Base-by-base conservation (phyloP, 768 basidiomycete genomes). In the Jaapia argillacea region DNA sequence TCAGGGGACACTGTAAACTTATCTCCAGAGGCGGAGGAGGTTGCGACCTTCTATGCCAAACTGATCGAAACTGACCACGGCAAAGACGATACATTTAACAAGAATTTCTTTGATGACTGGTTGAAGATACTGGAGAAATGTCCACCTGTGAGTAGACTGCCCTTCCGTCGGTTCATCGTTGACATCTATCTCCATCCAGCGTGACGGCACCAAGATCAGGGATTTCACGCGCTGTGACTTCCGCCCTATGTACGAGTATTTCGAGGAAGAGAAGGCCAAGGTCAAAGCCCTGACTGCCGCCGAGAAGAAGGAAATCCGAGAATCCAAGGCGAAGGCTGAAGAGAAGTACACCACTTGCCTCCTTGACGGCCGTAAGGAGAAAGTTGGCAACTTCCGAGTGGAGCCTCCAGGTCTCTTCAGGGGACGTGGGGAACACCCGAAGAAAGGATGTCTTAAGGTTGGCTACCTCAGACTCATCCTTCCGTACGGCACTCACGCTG, bases 331-430 rank as follows among this genome's bases (percentile, higher is more conserved):
- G 43, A 75, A 77, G 23, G 55, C 81, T 47, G 96, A 98, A 63
- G 79, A 77, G 40, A 85, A 83, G 49, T 97, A 92, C 62, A 78
- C 75, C 18, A 74, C 75, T 21, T 97, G 94, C 62, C 56, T 81
- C n/a, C 76, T 99, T 25, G 91, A 99, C 55, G 94, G 94, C 10
- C 81, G 93, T 42, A 94, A 91, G 65, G 96, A 99, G 68, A 98
- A 97, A 61, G 78, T 97, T 39, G 96, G 96, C 28, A 99, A 98
- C 66, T 98, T 98, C 71, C 76, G 92, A 51, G 81, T 97, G 41
- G 96, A 99, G 72, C 96, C 96, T 59, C 96, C 96, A 22, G 93
- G 94, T n/a, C 66, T 98, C 41, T 99, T 98, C 66, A 71, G 96
- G 61, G 96, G 96, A 48, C 92, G 96, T 50, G 96, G 96, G 43